Base-by-base conservation (phyloP, 345 rosid species). In the Sapria himalayana region DNA sequence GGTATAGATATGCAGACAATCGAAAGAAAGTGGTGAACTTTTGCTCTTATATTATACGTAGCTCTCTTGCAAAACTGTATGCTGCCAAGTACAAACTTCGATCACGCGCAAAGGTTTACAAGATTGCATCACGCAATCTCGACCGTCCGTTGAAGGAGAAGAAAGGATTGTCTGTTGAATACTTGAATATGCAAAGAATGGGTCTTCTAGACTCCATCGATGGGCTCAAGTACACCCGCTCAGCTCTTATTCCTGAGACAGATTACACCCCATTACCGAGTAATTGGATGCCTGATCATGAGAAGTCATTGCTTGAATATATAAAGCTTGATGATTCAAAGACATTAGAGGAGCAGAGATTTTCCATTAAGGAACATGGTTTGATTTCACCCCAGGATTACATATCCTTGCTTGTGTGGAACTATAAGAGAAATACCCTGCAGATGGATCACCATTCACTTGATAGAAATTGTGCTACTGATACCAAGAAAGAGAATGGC, bases 41-140 rank as follows among this genome's bases (percentile, higher is more conserved):
- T 43, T 81, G 96, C 46, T 81, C 92, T n/a, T 81, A 85, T 53
- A 85, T 85, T 16, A 7, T 71, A 25, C 63, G 96, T 45, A 84
- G 93, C 48, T 85, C 92, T 16, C 78, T 81, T 43, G 96, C 96
- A 33, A 85, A 85, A 69, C 93, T 85, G 22, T 81, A 85, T 59
- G 91, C 96, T 42, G 93, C 93, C 9, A 85, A 85, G 43, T 82
- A 82, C 67, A 86, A 86, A 56, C 86, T 89, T 41, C 62, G 98
- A 6, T 89, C 98, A 9, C 57, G 93, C 54, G 91, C 98, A 1
- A 82, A 82, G 68, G 98, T 82, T 44, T 89, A 79, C 46, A 79
- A 77, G 59, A 55, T 71, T 22, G 84, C 74, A 56, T 41, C 63
- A 1, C 59, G 84, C 45, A 71, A 74, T 56, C 58, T 82, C 40